These are phyloP conservation scores for Tricharina praecox DNA, from an alignment of 495 filamentous ascomycete genomes.

Conservation along the genomic window DNA sequence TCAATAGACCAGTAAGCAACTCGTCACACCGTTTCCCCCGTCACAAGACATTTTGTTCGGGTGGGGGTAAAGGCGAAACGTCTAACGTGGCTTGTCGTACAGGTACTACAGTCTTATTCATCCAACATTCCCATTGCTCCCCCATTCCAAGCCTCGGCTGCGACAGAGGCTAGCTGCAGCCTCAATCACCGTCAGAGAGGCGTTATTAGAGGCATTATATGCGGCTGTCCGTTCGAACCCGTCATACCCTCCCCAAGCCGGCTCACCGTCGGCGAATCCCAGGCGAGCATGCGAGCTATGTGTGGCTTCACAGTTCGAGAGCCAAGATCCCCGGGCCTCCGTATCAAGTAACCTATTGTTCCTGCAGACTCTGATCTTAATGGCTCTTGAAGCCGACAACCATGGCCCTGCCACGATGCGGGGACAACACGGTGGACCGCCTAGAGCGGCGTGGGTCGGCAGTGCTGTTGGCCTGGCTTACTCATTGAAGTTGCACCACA, in stretches of 20 bases:
- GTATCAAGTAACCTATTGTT: conserved; percentile 39
- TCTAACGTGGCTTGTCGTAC: not conserved
- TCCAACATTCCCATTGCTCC: conserved; percentile 55
- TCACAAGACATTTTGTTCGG: not conserved
- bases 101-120: conserved; percentile 62
- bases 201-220: conserved; percentile 54
- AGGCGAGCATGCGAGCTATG: conserved; percentile 36
- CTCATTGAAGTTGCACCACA: conserved; percentile 38
- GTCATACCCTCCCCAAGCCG: conserved; percentile 30
- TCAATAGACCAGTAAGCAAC: conserved; percentile 24
- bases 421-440: conserved; percentile 15
- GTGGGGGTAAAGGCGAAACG: not conserved
- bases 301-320: conserved; percentile 37
- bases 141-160: conserved; percentile 45
- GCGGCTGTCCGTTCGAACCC: conserved; percentile 40
- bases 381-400: conserved; percentile 43
- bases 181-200: conserved; percentile 45
- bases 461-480: conserved; percentile 44
- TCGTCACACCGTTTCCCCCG: not conserved
- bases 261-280: conserved; percentile 27
- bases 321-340: conserved; percentile 28
- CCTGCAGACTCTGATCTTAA: conserved; percentile 45
- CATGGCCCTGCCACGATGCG: conserved; percentile 31
- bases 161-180: conserved; percentile 44
- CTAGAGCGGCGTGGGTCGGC: conserved; percentile 29